Base-by-base conservation (phyloP, 2,329 filamentous ascomycete genomes). In the Drechmeria coniospora region DNA sequence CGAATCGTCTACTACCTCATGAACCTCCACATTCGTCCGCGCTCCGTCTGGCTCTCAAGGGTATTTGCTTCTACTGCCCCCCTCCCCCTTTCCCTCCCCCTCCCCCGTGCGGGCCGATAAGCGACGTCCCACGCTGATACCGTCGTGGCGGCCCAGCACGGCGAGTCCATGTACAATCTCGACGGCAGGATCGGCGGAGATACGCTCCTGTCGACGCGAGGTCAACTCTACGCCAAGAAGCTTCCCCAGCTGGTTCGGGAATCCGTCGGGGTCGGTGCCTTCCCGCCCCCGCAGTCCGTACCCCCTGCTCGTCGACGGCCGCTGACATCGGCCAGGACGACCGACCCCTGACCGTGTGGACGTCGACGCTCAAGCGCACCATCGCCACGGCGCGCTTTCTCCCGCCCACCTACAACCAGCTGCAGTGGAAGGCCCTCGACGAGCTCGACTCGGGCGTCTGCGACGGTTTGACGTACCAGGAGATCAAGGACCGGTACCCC, bases 341-440 rank as follows among this genome's bases (percentile, higher is more conserved):
- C 39, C 67, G 67, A 6, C 67, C 68, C 11, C 53, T 74, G 18
- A 73, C 68, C 1, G 68, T 73, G 19, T 74, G 68, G 68, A 74
- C 68, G 2, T 74, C 68, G 6, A 69, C 67, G 7, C 51, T 79
- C 16, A 76, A 65, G 50, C 79, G 90, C 33, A 98, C 90, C 10
- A 94, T 92, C 42, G 79, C 90, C 37, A 95, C 87, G 0, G 79
- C 87, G 10, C 76, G 80, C 27, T 82, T 81, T 56, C 70, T 98
- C 1, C 76, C 80, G 3, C 57, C 64, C 9, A 66, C 80, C 34
- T 94, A 87, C 54, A 87, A 94, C 50, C 92, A 94, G 53, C 67
- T 98, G 10, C 84, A 94, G 54, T 98, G 90, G 90, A 98, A 98
- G 59, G 90, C 90, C 1, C 70, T 98, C 3, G 90, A 98, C 47